Base-by-base conservation (phyloP, 2,329 filamentous ascomycete species). In the Penicillium italicum region DNA sequence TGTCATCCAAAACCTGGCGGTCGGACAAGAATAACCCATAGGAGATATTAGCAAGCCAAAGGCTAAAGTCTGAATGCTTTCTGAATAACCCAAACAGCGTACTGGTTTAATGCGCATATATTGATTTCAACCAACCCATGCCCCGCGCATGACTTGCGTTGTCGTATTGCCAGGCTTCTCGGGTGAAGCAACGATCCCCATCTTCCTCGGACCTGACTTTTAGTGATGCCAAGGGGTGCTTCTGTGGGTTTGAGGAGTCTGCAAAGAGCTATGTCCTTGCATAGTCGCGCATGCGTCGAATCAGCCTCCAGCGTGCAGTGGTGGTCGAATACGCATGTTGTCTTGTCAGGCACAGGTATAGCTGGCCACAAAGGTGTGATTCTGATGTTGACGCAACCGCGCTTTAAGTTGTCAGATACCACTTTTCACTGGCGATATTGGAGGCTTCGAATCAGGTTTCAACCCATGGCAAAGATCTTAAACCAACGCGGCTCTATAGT, bases 21-120 rank as follows among this genome's bases (percentile, higher is more conserved):
- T 76, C 73, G 10, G 69, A 70, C 30, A 75, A 67, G 31, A 80
- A 76, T 63, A 81, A 64, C 9, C 75, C 75, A 77, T 94, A 94
- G 2, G 82, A 83, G 11, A 87, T 82, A 16, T 86, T 87, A 40
- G 90, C 77, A 74, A 90, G 86, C 75, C 93, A 83, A 62, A 84
- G 84, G n/a, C 82, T 79, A 70, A 94, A 90, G 30, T 72, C 63
- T 7, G 42, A 50, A 28, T 65, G 61, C 10, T 52, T 50, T 5
- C 50, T 53, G 33, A 66, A 59, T 16, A 61, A 12, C 7, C 56
- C 47, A 30, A 63, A 46, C 1, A 62, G 53, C 74, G 31, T 37
- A 3, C 24, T 10, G 7, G 24, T 72, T 60, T 84, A 79, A 33
- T 78, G 74, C 34, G 76, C 72, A 66, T 84, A 84, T 8, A 86